Evolutionary conservation across 1,139 yeast species (phyloP).

Genomic region (Yamadazyma kanchanaburiensis): DNA sequence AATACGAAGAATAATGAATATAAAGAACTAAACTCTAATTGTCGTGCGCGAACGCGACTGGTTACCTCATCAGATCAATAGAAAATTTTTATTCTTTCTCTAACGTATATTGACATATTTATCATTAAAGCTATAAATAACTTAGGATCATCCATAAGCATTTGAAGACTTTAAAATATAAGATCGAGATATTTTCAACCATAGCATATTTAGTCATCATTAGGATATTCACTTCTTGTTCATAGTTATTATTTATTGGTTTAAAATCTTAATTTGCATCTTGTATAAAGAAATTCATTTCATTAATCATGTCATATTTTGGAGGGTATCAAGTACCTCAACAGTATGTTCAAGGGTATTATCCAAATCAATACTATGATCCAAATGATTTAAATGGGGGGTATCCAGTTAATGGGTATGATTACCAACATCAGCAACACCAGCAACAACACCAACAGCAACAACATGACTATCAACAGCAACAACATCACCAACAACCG

Average conservation of each 20-base stretch:
- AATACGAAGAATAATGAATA: constrained; percentile 1
- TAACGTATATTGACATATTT: too few relatives aligned
- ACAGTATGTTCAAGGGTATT: constrained; percentile 35
- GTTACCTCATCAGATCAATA: constrained; percentile 10
- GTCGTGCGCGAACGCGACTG: constrained; percentile 4
- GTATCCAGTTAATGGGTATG: constrained; percentile 1
- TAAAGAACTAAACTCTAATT: too few relatives aligned
- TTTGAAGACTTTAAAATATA: too few relatives aligned
- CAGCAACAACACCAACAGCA: constrained; percentile 6
- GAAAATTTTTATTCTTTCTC: constrained; percentile 7
- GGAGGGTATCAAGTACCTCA: constrained; percentile 44
- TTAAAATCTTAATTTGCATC: too few relatives aligned
- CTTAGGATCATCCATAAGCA: too few relatives aligned
- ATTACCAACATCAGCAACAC: constrained; percentile 2
- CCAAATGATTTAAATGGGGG: constrained; percentile 8
- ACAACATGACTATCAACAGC: constrained; percentile 12
- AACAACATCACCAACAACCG: constrained; percentile 10
- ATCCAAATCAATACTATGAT: constrained; percentile 24
- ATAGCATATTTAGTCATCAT: too few relatives aligned
- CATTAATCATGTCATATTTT: constrained; percentile 44
- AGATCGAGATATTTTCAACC: too few relatives aligned
- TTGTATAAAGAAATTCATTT: too few relatives aligned
- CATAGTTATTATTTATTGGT: too few relatives aligned
- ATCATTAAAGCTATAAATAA: too few relatives aligned
- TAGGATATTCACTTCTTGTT: too few relatives aligned